These are phyloP conservation scores for Xylaria intraflava DNA, from an alignment of 495 filamentous ascomycete species.

Conservation along the genomic window DNA sequence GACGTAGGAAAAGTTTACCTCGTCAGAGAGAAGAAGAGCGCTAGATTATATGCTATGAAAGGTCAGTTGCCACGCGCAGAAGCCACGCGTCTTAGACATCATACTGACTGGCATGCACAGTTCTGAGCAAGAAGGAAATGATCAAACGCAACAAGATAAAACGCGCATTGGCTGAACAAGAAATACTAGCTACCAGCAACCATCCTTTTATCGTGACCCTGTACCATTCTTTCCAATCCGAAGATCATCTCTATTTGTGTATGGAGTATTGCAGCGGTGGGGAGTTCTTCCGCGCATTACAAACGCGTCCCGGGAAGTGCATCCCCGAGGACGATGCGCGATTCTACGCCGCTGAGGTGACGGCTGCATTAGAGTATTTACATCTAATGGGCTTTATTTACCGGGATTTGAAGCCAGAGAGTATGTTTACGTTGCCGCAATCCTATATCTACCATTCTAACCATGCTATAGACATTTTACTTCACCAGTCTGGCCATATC, in stretches of 20 bases:
- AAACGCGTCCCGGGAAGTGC: constrained; percentile 94
- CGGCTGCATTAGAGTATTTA: constrained; percentile 90
- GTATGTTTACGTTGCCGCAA: constrained; percentile 44
- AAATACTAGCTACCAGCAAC: constrained; percentile 96
- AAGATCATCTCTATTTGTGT: constrained; percentile 95
- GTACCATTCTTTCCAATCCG: constrained; percentile 98
- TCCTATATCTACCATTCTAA: constrained; percentile 13
- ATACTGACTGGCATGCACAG: constrained; percentile 47
- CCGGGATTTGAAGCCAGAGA: constrained; percentile 95
- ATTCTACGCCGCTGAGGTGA: constrained; percentile 98
- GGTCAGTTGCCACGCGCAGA: constrained; percentile 45
- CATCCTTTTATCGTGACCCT: constrained; percentile 98
- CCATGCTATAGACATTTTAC: constrained; percentile 68
- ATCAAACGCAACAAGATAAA: constrained; percentile 99
- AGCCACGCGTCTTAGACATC: not conserved
- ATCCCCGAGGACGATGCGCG: constrained; percentile 94
- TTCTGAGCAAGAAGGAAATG: constrained; percentile 99
- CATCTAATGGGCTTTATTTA: constrained; percentile 99
- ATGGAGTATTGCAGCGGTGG: constrained; percentile 99
- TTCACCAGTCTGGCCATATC: constrained; percentile 97
- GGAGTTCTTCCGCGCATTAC: constrained; percentile 94
- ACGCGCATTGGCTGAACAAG: constrained; percentile 92
- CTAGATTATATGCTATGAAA: constrained; percentile 96
- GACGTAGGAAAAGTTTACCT: constrained; percentile 98
- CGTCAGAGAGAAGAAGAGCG: constrained; percentile 95